Base-by-base conservation (phyloP, 169 alveolate genomes). In the Theileria parva region DNA sequence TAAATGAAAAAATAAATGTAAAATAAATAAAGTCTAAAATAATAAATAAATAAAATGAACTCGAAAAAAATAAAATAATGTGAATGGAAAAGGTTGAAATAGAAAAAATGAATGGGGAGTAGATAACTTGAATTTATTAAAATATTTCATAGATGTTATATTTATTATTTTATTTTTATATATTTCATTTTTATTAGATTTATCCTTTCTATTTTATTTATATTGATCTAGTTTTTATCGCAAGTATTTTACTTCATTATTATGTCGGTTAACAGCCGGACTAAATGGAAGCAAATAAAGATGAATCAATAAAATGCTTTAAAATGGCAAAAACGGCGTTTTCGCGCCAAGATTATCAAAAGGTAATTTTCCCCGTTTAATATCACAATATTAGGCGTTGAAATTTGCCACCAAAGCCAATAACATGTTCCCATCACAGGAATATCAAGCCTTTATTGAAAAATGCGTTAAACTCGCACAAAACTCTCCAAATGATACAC, bases 241-340 rank as follows among this genome's bases (percentile, higher is more conserved):
- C 68, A 60, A 60, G 8, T 60, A 60, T 0, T 9, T 32, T 60
- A 0, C 2, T 32, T 28, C 2, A 59, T 59, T 60, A 60, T 28
- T 75, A 53, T 79, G 77, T 28, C 73, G 76, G 59, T 66, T 70
- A 75, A 67, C 28, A 19, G 67, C 85, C 28, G 79, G 61, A 57
- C 75, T 21, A 65, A 44, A 91, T 91, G 95, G 94, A 87, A 61
- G 92, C 94, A 34, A 91, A 91, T 81, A 79, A 74, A 34, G 95
- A 91, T 64, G 95, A 91, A 78, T 92, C 94, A 23, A 66, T 69
- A 34, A 79, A 86, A 55, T 91, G 95, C 81, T 66, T 80, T n/a
- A 64, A 39, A 68, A 72, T 91, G 60, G 92, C 94, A n/a, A 75
- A 79, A 63, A 72, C 32, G 23, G 95, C 95, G 59, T 65, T 91